Evolutionary conservation across 169 alveolate species (phyloP).

Genomic region (Cryptosporidium xiaoi): DNA sequence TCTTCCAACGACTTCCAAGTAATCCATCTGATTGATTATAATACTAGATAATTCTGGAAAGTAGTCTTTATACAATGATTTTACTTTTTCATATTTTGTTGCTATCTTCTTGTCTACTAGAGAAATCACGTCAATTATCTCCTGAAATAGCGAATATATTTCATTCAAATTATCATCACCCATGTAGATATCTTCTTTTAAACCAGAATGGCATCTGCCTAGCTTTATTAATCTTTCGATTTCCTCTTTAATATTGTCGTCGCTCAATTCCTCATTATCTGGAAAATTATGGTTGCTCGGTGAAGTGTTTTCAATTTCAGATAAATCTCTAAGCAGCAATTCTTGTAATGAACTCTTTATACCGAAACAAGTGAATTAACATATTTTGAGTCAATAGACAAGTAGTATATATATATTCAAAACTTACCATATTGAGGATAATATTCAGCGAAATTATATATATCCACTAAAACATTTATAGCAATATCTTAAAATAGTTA

Average conservation of each 20-base stretch:
- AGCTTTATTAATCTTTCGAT: background rate
- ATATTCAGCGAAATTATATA: background rate
- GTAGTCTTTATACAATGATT: conserved; percentile 85
- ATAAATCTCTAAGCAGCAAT: conserved; percentile 32
- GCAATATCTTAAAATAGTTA: no score
- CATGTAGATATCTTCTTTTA: no score
- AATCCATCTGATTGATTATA: conserved; percentile 87
- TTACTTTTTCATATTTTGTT: conserved; percentile 75
- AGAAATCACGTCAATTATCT: conserved; percentile 24
- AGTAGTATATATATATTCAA: background rate
- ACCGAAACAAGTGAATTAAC: background rate
- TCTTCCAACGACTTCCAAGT: conserved; percentile 87
- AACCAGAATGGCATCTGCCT: background rate
- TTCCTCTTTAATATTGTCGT: background rate
- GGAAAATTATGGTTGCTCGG: background rate
- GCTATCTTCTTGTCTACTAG: conserved; percentile 18
- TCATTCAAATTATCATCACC: background rate
- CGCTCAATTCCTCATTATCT: background rate
- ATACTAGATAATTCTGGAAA: conserved; percentile 89
- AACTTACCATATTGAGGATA: conserved; percentile 37
- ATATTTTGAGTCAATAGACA: background rate
- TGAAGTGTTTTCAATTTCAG: conserved; percentile 11
- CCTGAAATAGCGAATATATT: conserved; percentile 21
- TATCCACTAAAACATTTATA: background rate
- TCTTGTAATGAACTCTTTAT: conserved; percentile 42